Evolutionary conservation across 208 protist genomes (phyloP).

Genomic region (Trichomonas vaginalis): DNA sequence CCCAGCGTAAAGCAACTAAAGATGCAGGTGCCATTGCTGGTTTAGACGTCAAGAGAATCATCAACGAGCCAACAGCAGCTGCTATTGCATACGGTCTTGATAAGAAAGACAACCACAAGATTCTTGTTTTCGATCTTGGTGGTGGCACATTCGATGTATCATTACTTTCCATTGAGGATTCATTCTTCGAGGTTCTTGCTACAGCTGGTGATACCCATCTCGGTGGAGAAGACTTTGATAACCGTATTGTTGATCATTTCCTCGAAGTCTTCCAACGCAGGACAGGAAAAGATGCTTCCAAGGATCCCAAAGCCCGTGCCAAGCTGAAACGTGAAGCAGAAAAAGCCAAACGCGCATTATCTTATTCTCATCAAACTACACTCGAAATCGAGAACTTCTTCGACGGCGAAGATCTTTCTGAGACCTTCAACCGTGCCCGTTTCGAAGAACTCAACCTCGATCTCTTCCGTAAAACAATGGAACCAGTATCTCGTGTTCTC

Average conservation of each 20-base stretch:
- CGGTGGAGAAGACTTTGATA: slow-evolving; percentile 82
- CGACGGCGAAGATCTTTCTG: slow-evolving; percentile 78
- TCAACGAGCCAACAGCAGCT: slow-evolving; percentile 99
- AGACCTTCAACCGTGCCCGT: slow-evolving; percentile 72
- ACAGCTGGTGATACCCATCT: slow-evolving; percentile 96
- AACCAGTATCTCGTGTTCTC: slow-evolving; percentile 72
- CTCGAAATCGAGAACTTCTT: slow-evolving; percentile 84
- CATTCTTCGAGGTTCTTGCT: slow-evolving; percentile 67
- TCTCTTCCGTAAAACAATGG: slow-evolving; percentile 80
- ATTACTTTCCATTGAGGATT: slow-evolving; percentile 86
- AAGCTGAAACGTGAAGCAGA: slow-evolving; percentile 55
- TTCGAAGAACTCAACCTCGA: slow-evolving; percentile 90
- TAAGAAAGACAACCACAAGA: slow-evolving; percentile 34
- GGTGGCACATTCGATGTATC: slow-evolving; percentile 75
- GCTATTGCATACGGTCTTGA: slow-evolving; percentile 95
- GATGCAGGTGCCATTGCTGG: slow-evolving; percentile 67
- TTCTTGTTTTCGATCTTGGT: slow-evolving; percentile 48
- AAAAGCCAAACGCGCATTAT: slow-evolving; percentile 69
- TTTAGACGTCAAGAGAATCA: slow-evolving; percentile 90
- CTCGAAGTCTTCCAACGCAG: slow-evolving; percentile 76
- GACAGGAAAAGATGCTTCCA: slow-evolving; percentile 53
- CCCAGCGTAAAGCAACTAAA: slow-evolving; percentile 69
- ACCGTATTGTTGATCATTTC: slow-evolving; percentile 84
- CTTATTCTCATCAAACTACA: slow-evolving; percentile 45
- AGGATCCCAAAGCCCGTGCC: slow-evolving; percentile 45